Conservation (phyloP, 495 filamentous ascomycete genomes). For the Neurospora tetraspora region DNA sequence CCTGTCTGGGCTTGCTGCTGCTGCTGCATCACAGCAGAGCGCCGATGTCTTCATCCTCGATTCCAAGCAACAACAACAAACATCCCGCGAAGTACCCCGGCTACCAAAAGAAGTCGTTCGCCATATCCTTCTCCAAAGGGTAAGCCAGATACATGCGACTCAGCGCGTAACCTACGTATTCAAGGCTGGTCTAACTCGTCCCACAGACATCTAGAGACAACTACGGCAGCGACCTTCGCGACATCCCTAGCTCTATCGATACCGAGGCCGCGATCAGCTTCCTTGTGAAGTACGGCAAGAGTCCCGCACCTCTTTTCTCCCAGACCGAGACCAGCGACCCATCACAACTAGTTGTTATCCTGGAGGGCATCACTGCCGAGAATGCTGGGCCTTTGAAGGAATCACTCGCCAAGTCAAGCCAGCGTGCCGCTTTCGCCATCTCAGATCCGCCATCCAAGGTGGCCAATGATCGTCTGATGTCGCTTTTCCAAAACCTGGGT, state of each 20-base stretch:
- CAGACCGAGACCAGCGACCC: conserved; percentile 19
- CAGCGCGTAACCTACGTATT: conserved; percentile 13
- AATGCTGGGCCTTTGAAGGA: conserved; percentile 21
- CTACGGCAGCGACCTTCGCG: conserved; percentile 27
- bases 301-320: conserved; percentile 30
- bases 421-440: conserved; percentile 34
- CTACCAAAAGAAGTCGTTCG: conserved; percentile 27
- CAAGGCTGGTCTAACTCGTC: conserved; percentile 16
- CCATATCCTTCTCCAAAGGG: conserved; percentile 26
- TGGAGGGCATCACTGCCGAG: conserved; percentile 34
- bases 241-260: conserved; percentile 28
- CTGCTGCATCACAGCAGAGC: conserved; percentile 11
- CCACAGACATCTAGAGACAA: conserved; percentile 30
- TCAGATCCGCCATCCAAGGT: conserved; percentile 26
- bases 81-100: conserved; percentile 8
- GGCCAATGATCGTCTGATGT: conserved; percentile 25
- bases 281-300: conserved; percentile 32
- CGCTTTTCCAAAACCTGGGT: conserved; percentile 20
- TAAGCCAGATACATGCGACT: neutral
- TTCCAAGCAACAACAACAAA: conserved; percentile 7
- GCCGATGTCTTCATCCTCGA: conserved; percentile 23
- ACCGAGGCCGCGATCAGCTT: conserved; percentile 29
- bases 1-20: conserved; percentile 18
- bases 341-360: conserved; percentile 39
- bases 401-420: conserved; percentile 16